A percentile compares a stretch with the other conserved stretches of the same genome.
phyloP scores from a whole-genome alignment of 768 basidiomycete genomes.

The Suillus cothurnatus region DNA sequence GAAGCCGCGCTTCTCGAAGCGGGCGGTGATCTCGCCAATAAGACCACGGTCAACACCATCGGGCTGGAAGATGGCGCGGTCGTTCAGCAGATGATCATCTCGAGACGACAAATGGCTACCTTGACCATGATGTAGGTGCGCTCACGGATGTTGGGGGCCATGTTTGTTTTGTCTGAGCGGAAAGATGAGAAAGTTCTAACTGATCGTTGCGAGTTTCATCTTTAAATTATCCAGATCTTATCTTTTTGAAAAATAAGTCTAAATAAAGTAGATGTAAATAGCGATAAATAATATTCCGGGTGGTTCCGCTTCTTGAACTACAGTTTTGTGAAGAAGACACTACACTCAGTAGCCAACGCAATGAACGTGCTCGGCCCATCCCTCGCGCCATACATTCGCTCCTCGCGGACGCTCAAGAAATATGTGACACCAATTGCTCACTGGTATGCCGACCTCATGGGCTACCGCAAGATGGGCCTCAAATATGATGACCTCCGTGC shows the following conservation, averaged over 20 bases:
- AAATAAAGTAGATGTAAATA: constrained; percentile 40
- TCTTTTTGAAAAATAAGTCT: constrained; percentile 24
- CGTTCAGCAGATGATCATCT: neutral
- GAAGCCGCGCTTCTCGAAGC: constrained; percentile 98
- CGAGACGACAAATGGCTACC: constrained; percentile 43
- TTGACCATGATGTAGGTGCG: constrained; percentile 99
- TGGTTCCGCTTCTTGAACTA: constrained; percentile 18
- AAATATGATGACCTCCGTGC: constrained; percentile 93
- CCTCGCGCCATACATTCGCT: constrained; percentile 74
- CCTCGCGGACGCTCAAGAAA: constrained; percentile 65
- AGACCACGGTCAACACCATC: constrained; percentile 98
- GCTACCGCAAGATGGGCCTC: constrained; percentile 87
- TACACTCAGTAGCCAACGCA: constrained; percentile 26
- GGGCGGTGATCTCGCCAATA: constrained; percentile 91
- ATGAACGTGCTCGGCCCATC: constrained; percentile 65
- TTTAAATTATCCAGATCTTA: constrained; percentile 35
- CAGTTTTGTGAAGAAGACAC: constrained; percentile 29
- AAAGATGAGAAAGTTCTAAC: constrained; percentile 16
- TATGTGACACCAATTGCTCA: constrained; percentile 77
- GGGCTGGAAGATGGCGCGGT: constrained; percentile 55
- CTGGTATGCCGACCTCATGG: constrained; percentile 79
- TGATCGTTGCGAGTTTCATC: constrained; percentile 29
- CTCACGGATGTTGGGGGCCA: constrained; percentile 48
- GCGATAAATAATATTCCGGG: constrained; percentile 40
- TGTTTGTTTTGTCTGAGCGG: constrained; percentile 48